phyloP scores from a whole-genome alignment of 805 yeast species.

The Ogataea methanolica region DNA sequence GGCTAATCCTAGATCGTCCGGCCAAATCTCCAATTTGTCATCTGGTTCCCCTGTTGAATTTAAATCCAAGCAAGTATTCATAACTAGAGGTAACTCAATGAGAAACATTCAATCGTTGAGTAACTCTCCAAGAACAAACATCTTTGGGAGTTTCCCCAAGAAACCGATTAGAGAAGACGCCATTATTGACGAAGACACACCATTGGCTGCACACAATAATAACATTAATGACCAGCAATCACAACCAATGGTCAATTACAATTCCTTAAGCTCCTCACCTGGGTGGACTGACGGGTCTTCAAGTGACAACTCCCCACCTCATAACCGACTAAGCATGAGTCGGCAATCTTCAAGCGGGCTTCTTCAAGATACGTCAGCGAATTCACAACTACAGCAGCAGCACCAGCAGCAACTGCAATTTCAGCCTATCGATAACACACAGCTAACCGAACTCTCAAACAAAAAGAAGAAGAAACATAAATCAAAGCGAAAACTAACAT shows the following conservation, averaged over 20 bases:
- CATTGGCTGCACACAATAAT: conserved; percentile 1
- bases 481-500: conserved; percentile 6
- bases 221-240: background rate
- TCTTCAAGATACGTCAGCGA: too few species aligned
- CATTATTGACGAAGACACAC: conserved; percentile 17
- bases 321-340: too few species aligned
- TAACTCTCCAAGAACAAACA: conserved; percentile 21
- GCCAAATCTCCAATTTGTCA: conserved; percentile 10
- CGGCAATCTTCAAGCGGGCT: too few species aligned
- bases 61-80: conserved; percentile 14
- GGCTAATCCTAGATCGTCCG: conserved; percentile 9
- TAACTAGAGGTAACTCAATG: conserved; percentile 20
- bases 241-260: conserved; percentile 2
- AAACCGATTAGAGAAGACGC: conserved; percentile 13
- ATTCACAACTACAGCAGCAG: background rate
- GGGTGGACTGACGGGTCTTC: background rate
- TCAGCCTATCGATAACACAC: conserved; percentile 1
- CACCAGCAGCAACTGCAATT: background rate
- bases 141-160: conserved; percentile 17
- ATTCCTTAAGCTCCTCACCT: conserved; percentile 8
- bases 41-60: conserved; percentile 26
- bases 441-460: conserved; percentile 1
- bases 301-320: background rate
- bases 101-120: conserved; percentile 22
- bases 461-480: conserved; percentile 5